Evolutionary conservation across 331 rosid species (phyloP).

Genomic region (Quercus phellos): DNA sequence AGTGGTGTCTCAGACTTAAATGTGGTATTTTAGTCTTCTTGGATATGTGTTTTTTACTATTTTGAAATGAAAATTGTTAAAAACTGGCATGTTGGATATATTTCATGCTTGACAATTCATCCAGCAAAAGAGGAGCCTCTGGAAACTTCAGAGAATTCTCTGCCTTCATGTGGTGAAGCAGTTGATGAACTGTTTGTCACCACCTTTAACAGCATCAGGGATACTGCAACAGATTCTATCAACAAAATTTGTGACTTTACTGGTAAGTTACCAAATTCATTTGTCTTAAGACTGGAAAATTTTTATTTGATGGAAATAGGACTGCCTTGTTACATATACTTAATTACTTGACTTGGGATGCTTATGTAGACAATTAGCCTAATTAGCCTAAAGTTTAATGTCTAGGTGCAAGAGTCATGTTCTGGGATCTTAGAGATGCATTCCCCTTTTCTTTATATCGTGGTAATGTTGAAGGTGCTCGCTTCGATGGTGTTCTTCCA

Average conservation of each 20-base stretch:
- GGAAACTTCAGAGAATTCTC: slow-evolving; percentile 7
- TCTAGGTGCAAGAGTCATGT: slow-evolving; percentile 50
- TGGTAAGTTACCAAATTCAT: slow-evolving; percentile 26
- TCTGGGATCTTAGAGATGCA: slow-evolving; percentile 48
- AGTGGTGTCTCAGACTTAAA: neutral
- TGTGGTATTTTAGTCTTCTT: neutral
- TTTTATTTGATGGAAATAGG: neutral
- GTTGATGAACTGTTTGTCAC: slow-evolving; percentile 46
- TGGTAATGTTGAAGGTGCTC: slow-evolving; percentile 43
- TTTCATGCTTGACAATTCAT: slow-evolving; percentile 1
- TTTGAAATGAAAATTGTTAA: neutral
- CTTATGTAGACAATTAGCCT: neutral
- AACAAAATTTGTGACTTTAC: slow-evolving; percentile 41
- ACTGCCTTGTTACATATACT: neutral
- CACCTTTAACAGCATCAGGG: slow-evolving; percentile 46
- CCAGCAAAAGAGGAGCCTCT: slow-evolving; percentile 30
- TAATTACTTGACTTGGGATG: neutral
- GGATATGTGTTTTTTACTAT: neutral
- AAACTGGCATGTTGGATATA: neutral
- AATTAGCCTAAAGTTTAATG: slow-evolving; percentile 1
- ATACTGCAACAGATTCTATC: slow-evolving; percentile 28
- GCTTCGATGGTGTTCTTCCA: slow-evolving; percentile 40
- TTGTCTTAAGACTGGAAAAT: neutral
- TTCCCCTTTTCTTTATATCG: slow-evolving; percentile 39
- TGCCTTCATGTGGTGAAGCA: slow-evolving; percentile 27